These are phyloP conservation scores for Carex littledalei DNA, from an alignment of 176 grass and related monocot genomes.

Conservation along the genomic window DNA sequence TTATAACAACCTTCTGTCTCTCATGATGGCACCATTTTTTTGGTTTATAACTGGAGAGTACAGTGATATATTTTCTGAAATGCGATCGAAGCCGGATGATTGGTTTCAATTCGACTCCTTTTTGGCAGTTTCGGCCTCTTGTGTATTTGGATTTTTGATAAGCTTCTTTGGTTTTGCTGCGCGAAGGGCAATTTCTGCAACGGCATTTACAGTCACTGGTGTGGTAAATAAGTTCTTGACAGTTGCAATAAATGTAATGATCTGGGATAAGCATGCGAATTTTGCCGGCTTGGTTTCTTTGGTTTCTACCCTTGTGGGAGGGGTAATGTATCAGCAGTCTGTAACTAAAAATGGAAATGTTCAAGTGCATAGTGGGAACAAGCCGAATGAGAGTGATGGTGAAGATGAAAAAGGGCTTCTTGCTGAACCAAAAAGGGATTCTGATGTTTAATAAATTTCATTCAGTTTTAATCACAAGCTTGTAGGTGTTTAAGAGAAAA, in stretches of 20 bases:
- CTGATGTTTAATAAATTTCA: conserved; percentile 18
- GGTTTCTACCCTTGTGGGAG: conserved; percentile 57
- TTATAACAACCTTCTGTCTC: conserved; percentile 60
- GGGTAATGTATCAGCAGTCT: conserved; percentile 73
- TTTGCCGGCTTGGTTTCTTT: conserved; percentile 46
- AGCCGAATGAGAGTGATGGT: not conserved
- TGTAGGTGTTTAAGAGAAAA: not conserved
- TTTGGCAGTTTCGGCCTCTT: conserved; percentile 56
- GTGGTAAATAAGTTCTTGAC: conserved; percentile 83
- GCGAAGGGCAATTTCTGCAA: conserved; percentile 65
- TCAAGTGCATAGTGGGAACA: not conserved
- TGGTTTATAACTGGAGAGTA: conserved; percentile 69
- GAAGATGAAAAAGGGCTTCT: conserved; percentile 26
- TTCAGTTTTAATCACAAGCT: not conserved
- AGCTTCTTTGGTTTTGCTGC: conserved; percentile 81
- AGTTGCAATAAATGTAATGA: conserved; percentile 69
- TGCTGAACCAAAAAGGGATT: conserved; percentile 29
- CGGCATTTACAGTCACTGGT: conserved; percentile 77
- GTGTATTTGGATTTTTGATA: conserved; percentile 62
- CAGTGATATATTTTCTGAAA: conserved; percentile 22
- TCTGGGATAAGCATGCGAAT: conserved; percentile 71
- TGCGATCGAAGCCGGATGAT: conserved; percentile 17
- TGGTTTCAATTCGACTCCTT: conserved; percentile 55
- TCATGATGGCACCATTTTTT: conserved; percentile 62
- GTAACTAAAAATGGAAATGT: conserved; percentile 32